Evolutionary conservation across 108 stramenopile species (phyloP), one percentile per base, ranked within the genome.

Genomic region (Poteriospumella lacustris): DNA sequence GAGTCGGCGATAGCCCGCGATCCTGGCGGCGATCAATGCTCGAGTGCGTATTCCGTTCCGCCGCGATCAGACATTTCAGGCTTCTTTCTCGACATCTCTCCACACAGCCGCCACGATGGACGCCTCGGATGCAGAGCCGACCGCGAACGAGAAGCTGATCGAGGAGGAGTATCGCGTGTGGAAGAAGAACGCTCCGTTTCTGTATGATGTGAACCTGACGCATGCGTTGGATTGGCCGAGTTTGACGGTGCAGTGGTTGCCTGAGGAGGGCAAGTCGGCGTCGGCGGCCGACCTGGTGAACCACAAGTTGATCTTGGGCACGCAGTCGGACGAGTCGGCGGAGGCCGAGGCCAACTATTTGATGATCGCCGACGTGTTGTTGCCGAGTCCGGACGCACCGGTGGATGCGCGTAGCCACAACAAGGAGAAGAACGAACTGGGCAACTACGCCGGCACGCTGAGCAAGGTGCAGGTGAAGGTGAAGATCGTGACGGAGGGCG

Each of bases 101-200:
- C n/a, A n/a, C n/a, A n/a, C n/a, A n/a, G n/a, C n/a, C n/a, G n/a
- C n/a, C n/a, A n/a, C n/a, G n/a, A n/a, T n/a, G n/a, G n/a, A n/a
- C n/a, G n/a, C n/a, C n/a, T n/a, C n/a, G n/a, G n/a, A n/a, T n/a
- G n/a, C n/a, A n/a, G n/a, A n/a, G n/a, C n/a, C n/a, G n/a, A n/a
- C n/a, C n/a, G n/a, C n/a, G 41, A 87, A 92, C 78, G 91, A 93
- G 78, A 86, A 87, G 12, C 80, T 94, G 69, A 93, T 95, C 77
- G 84, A 90, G 58, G 89, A 92, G 68, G 96, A 96, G 81, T 96
- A 96, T 90, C 94, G 94, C 76, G 90, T 97, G 34, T 99, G 98
- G 98, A 99, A 99, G 85, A 99, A 99, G 87, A 99, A 97, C 82
- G 92, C 94, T 24, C 97, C 97, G 0, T 99, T 92, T 80, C 87